Evolutionary conservation across 2,329 filamentous ascomycete genomes (phyloP), one percentile per base, ranked within the genome.

Genomic region (Xylariales sp.): DNA sequence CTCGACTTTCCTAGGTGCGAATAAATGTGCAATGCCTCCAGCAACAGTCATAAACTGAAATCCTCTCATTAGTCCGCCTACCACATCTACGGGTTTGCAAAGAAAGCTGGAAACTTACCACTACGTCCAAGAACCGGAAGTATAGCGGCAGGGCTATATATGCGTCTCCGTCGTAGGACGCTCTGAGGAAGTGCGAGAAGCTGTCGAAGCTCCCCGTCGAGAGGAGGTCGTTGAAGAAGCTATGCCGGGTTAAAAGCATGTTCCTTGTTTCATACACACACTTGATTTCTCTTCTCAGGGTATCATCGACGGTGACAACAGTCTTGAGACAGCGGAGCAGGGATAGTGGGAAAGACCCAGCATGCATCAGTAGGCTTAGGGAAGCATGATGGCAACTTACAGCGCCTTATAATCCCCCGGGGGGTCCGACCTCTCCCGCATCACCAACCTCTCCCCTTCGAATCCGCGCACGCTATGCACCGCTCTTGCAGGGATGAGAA

Each of bases 391-490:
- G 11, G 25, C 4, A 5, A 31, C 25, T 37, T 31, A 42, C 40
- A 37, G 12, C 9, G 33, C 32, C 25, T 42, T 42, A 21, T 42
- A 31, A 4, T 18, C 24, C 2, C 40, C 40, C 1, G 14, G 15
- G 22, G 40, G 40, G n/a, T 42, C 40, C 3, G 32, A 21, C 18
- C 25, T 31, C 24, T 42, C 40, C n/a, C 33, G 22, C 3, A 36
- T 25, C 3, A 31, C 32, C 9, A 42, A 12, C 6, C 40, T 28
- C 18, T 42, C 40, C 8, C 40, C 40, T 6, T 21, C 21, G 32
- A 42, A 42, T n/a, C 40, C 28, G n/a, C 31, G 22, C 22, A 42
- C 37, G 25, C 27, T 42, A 18, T 42, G 40, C 3, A 42, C 40
- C 4, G 19, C 33, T 5, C 27, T 22, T 12, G 32, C 15, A 16